Evolutionary conservation across 176 grass and related monocot species (phyloP), one percentile per base, ranked within the genome.

Genomic region (Carex myosuroides): DNA sequence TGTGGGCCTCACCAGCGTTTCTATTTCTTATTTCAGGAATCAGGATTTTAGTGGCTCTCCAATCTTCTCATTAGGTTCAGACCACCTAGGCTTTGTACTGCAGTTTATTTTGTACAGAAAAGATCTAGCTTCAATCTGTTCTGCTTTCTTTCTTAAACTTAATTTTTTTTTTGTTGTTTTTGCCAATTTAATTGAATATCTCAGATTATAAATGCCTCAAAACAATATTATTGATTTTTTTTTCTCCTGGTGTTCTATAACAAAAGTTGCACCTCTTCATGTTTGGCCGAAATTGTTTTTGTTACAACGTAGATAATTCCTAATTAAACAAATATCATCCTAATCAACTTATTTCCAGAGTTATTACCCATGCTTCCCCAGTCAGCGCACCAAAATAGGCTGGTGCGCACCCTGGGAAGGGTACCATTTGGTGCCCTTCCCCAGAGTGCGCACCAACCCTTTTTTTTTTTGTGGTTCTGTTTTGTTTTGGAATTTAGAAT

Each of bases 81-180:
- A 85, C 26, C 29, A 16, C 33, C 21, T 68, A 68, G 80, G 61
- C 60, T 83, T 83, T 83, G 42, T 83, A 65, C 24, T 83, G 39
- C 80, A 83, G 61, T 53, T 77, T 68, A 83, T 83, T 30, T 65
- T 83, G 80, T 83, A 83, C 62, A 83, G 79, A 62, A 60, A 39
- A 83, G 32, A 46, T 64, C 53, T 83, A 65, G n/a, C 21, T 13
- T 61, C 13, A 29, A 8, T n/a, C 39, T 67, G 8, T 68, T 44
- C 79, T 81, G 58, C 8, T 44, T 79, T 62, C 14, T 67, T 52
- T 18, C 59, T 81, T 63, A 60, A 62, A 60, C 26, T 71, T 71
- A 8, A 16, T 80, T 32, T 60, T 81, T 63, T 64, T 79, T 32
- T 60, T 81, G 42, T 44, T 42, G 60, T 16, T 5, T 13, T 67